Base-by-base conservation (phyloP, 2,329 filamentous ascomycete species). In the Aspergillus neotritici region DNA sequence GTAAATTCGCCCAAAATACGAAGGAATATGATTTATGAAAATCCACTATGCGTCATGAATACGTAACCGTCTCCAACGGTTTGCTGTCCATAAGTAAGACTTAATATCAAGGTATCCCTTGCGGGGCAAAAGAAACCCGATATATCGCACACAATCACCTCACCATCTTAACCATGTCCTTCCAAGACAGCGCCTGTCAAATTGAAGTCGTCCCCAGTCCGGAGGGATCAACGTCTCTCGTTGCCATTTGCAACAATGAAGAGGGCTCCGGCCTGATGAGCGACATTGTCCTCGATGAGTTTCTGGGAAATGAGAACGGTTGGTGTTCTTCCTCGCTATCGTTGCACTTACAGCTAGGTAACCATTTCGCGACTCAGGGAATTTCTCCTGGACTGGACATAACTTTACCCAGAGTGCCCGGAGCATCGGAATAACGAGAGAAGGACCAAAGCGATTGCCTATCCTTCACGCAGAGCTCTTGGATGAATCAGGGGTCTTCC, bases 211-310 rank as follows among this genome's bases (percentile, higher is more conserved):
- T 25, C n/a, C 38, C 52, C 5, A 40, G 30, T 15, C 11, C 34
- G 21, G 35, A 48, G 5, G 21, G 21, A 25, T 25, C 21, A 25
- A 53, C 44, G 6, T 40, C 36, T 7, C 31, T 53, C 3, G 38
- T 43, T 14, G 51, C 51, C 10, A 53, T 49, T 21, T 51, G 49
- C 44, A 53, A 53, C 32, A 53, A 52, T 17, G 51, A 53, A 3
- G 49, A 52, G 31, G 51, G 51, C 29, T 37, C 37, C 10, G 51
- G 51, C 4, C 16, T 53, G 4, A 43, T 43, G 11, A 44, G 37
- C 21, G 49, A 51, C 5, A 31, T 53, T 11, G 25, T 40, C 4
- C 41, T 53, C 14, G 51, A 53, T 37, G 30, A 43, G 2, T 45
- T 43, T 32, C 33, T 53, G 9, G 51, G 51, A 7, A 53, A 52